phyloP scores from a whole-genome alignment of 192 early-diverging fungal genomes.

The Coemansia sp. region DNA sequence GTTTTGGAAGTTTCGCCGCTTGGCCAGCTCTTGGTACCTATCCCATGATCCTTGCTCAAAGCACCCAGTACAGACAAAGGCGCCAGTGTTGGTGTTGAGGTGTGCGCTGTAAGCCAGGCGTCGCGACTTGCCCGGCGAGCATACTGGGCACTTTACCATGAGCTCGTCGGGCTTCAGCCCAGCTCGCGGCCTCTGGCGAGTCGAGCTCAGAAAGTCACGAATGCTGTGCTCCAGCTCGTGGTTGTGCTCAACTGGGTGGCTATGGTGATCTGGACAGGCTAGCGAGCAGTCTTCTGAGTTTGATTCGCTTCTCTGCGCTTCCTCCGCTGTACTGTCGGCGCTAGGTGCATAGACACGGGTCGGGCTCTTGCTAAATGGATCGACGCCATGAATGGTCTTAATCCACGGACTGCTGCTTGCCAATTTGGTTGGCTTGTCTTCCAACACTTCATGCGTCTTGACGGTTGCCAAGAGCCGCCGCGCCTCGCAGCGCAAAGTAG shows the following conservation, averaged over 20 bases:
- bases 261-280: not conserved
- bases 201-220: constrained; percentile 38
- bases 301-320: not conserved
- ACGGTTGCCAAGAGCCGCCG: not conserved
- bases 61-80: constrained; percentile 59
- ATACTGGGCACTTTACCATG: constrained; percentile 50
- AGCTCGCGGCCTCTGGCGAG: constrained; percentile 48
- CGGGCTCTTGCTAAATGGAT: not conserved
- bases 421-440: not conserved
- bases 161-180: constrained; percentile 51
- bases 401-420: constrained; percentile 3
- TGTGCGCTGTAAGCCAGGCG: constrained; percentile 57
- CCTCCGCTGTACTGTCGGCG: not conserved
- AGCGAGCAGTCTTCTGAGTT: not conserved
- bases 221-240: constrained; percentile 27
- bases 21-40: constrained; percentile 55
- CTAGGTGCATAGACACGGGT: not conserved
- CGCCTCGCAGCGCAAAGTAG: not conserved
- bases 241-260: not conserved
- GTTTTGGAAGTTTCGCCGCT: constrained; percentile 36
- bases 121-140: constrained; percentile 51
- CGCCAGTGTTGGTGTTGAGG: constrained; percentile 52
- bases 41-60: constrained; percentile 57
- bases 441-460: not conserved
- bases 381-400: not conserved